These are phyloP conservation scores for Mycena sanguinolenta DNA, from an alignment of 768 basidiomycete species.

Conservation along the genomic window DNA sequence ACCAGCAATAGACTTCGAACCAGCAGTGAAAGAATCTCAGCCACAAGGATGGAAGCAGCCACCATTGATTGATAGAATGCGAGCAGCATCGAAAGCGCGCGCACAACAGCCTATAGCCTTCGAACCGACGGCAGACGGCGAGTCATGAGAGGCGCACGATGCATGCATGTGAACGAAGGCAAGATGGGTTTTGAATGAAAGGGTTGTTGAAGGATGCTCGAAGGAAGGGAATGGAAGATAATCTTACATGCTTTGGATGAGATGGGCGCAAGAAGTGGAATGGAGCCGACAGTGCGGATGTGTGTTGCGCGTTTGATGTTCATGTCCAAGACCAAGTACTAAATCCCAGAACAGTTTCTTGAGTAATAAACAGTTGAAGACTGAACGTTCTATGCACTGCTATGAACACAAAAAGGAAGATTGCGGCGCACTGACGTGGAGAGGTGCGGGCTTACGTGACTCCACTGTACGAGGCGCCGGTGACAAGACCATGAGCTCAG, in stretches of 20 bases:
- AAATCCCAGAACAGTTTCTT: background rate
- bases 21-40: background rate
- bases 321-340: background rate
- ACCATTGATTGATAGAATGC: background rate
- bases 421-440: conserved; percentile 11
- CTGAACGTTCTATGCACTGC: background rate
- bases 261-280: background rate
- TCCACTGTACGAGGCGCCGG: background rate
- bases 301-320: background rate
- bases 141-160: background rate
- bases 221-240: conserved; percentile 1
- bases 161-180: background rate
- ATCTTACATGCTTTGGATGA: background rate
- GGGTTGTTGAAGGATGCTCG: background rate
- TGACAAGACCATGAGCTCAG: background rate
- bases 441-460: background rate
- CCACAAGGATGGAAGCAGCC: conserved; percentile 1
- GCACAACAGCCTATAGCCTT: conserved; percentile 9
- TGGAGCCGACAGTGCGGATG: conserved; percentile 1
- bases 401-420: conserved; percentile 17
- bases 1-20: conserved; percentile 9
- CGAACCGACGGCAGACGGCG: conserved; percentile 10
- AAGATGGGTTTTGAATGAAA: background rate
- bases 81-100: background rate
- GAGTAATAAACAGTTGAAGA: background rate